Base-by-base conservation (phyloP, 108 stramenopile species). In the Stephanodiscus minutulus region DNA sequence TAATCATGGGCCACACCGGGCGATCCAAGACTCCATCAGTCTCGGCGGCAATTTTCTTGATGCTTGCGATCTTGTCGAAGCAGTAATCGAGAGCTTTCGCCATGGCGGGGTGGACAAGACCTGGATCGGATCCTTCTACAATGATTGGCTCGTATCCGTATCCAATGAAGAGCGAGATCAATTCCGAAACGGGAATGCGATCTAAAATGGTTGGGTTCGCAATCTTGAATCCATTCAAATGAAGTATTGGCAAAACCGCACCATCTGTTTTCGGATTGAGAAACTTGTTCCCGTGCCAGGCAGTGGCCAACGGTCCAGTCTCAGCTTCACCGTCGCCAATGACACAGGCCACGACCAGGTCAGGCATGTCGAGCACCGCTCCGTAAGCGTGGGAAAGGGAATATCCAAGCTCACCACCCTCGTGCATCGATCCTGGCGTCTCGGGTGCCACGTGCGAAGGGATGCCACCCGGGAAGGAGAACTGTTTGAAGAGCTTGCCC, bases 191-290 rank as follows among this genome's bases (percentile, higher is more conserved):
- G 15, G 71, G 71, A 49, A 72, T 72, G 35, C 71, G 71, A 48
- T 60, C 61, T 9, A 72, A 61, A 17, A 72, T n/a, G 59, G 63
- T 50, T 20, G 71, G 62, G 48, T 72, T 72, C 13, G 58, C 61
- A 72, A 72, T 72, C 44, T 72, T 72, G 63, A 37, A 72, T 13
- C 71, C 71, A 64, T 72, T 72, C 46, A 72, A 50, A 52, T 72
- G 71, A 61, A 72, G 60, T 33, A 72, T 72, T 15, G 71, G 71
- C 44, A 72, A 64, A 27, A 72, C 71, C 13, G 43, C 71, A 22
- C 71, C 71, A 64, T 72, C 71, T 44, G 61, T 72, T 35, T 60
- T 61, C 18, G 71, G 71, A 61, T 72, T 72, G 24, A 72, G 60
- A 41, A 72, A 72, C 43, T 72, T 72, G 62, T 72, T 72, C 28